phyloP scores from a whole-genome alignment of 164 flowering plant species.

The Piper longum region DNA sequence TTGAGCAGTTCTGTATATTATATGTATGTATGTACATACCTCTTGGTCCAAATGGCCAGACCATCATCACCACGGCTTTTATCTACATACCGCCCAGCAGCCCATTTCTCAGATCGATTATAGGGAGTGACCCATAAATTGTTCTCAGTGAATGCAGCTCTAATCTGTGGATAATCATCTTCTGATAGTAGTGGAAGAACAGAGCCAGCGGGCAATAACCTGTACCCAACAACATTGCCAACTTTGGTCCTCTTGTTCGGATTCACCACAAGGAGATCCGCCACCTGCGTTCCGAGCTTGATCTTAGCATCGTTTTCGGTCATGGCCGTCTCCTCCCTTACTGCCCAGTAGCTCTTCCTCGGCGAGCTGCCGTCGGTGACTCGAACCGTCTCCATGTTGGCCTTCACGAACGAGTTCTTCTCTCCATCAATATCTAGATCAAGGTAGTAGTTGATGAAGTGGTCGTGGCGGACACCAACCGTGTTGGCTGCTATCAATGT shows the following conservation, averaged over 20 bases:
- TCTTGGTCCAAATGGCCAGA: conserved; percentile 40
- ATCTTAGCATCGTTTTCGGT: conserved; percentile 39
- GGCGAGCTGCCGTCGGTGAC: conserved; percentile 17
- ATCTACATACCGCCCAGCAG: conserved; percentile 49
- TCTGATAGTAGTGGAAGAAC: conserved; percentile 30
- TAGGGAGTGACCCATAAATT: conserved; percentile 57
- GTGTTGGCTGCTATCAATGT: conserved; percentile 39
- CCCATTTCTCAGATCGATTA: conserved; percentile 60
- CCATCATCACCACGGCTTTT: conserved; percentile 53
- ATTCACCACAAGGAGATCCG: conserved; percentile 34
- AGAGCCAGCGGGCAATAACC: conserved; percentile 28
- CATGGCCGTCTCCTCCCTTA: conserved; percentile 27
- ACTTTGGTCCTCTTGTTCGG: conserved; percentile 41
- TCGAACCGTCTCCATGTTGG: conserved; percentile 19
- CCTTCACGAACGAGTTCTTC: conserved; percentile 42
- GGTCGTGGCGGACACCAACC: conserved; percentile 53
- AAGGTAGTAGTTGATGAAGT: conserved; percentile 49
- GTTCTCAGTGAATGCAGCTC: conserved; percentile 49
- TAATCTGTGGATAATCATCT: conserved; percentile 61
- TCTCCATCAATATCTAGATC: conserved; percentile 64
- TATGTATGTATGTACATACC: conserved; percentile 16
- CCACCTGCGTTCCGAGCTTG: conserved; percentile 27
- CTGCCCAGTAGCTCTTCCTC: conserved; percentile 59
- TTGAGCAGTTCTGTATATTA: not conserved
- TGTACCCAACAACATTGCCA: conserved; percentile 55